Evolutionary conservation across 1,284 basidiomycete genomes (phyloP).

Genomic region (Sanghuangporus weigelae): DNA sequence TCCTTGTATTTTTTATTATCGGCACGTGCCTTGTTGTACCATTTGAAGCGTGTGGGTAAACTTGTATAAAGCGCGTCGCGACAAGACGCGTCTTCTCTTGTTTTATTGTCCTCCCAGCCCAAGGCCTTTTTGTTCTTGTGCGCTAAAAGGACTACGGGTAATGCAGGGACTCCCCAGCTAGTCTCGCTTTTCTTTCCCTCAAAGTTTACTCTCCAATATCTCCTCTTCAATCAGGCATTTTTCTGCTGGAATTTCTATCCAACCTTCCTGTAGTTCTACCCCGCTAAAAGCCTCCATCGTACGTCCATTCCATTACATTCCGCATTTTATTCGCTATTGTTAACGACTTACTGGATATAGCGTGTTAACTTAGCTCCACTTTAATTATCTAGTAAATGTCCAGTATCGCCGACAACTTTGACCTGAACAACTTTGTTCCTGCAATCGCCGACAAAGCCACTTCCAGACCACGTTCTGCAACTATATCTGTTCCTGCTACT

Average conservation of each 20-base stretch:
- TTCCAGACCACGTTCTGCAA: conserved; percentile 10
- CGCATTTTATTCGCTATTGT: background rate
- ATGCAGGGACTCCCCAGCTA: conserved; percentile 9
- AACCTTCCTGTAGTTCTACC: background rate
- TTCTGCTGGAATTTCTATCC: background rate
- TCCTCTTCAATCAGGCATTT: background rate
- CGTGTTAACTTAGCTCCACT: conserved; percentile 7
- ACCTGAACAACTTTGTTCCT: background rate
- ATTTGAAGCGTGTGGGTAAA: background rate
- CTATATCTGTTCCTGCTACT: background rate
- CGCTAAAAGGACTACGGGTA: background rate
- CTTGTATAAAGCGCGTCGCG: background rate
- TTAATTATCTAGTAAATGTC: conserved; percentile 7
- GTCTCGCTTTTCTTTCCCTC: conserved; percentile 1
- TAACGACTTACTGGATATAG: background rate
- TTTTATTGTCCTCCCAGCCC: background rate
- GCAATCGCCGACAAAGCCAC: background rate
- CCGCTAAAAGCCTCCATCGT: background rate
- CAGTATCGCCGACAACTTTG: background rate
- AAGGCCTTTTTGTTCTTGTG: background rate
- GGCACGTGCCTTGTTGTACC: background rate
- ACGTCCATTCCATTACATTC: background rate
- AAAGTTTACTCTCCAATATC: background rate
- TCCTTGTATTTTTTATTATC: background rate
- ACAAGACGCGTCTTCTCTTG: background rate